These are phyloP conservation scores for Penicillium sp. DNA, from an alignment of 2,329 filamentous ascomycete species.

Conservation along the genomic window DNA sequence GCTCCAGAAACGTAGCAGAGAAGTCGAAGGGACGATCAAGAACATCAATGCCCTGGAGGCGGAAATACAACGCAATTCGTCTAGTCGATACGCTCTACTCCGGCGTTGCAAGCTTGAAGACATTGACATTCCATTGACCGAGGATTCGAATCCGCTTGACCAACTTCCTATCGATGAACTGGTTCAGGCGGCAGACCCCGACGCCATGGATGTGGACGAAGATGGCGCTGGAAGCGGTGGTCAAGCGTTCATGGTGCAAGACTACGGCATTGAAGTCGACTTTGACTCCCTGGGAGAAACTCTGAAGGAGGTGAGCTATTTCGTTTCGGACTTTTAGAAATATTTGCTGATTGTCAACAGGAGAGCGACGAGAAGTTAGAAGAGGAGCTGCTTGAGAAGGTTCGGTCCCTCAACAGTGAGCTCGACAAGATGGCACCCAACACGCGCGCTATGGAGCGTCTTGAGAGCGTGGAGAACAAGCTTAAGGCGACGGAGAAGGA, in stretches of 20 bases:
- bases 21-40: conserved; percentile 67
- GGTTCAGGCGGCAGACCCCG: conserved; percentile 61
- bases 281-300: conserved; percentile 76
- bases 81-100: conserved; percentile 72
- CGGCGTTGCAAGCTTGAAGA: conserved; percentile 89
- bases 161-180: conserved; percentile 80
- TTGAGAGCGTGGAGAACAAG: conserved; percentile 74
- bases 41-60: conserved; percentile 69
- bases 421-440: conserved; percentile 94
- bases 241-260: conserved; percentile 64
- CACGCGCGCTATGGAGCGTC: conserved; percentile 85
- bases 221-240: conserved; percentile 46
- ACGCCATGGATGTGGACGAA: conserved; percentile 88
- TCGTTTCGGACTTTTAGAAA: no score
- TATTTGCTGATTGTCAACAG: no score
- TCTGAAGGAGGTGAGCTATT: conserved; percentile 69
- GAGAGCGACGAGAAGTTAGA: conserved; percentile 63
- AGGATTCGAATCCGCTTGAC: conserved; percentile 64
- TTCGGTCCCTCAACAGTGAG: conserved; percentile 63
- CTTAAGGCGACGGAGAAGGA: conserved; percentile 78
- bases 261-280: conserved; percentile 85
- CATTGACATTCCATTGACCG: conserved; percentile 69
- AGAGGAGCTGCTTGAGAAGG: conserved; percentile 66
- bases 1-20: conserved; percentile 72
- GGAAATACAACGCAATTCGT: conserved; percentile 74